Evolutionary conservation across 2,329 filamentous ascomycete species (phyloP).

Genomic region (Plenodomus biglobosus): DNA sequence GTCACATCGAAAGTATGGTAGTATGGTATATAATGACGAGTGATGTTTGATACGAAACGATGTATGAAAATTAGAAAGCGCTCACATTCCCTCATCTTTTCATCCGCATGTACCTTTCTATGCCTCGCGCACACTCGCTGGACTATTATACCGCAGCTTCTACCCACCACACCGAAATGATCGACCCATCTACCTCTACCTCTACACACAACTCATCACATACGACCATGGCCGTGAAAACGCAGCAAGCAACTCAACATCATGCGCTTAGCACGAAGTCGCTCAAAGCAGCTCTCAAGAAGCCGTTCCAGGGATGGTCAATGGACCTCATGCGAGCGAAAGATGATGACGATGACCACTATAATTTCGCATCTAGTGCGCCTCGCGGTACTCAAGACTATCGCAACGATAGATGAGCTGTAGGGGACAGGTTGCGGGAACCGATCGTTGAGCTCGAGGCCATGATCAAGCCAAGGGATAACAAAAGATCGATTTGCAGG

Average conservation of each 20-base stretch:
- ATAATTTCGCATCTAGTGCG: conserved; percentile 37
- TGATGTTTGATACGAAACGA: neutral
- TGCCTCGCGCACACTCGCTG: neutral
- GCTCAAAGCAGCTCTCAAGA: conserved; percentile 30
- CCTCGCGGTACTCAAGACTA: conserved; percentile 18
- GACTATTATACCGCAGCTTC: neutral
- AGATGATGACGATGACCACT: conserved; percentile 40
- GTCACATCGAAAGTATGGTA: neutral
- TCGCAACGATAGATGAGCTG: conserved; percentile 3
- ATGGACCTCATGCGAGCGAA: conserved; percentile 37
- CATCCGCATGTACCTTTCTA: neutral
- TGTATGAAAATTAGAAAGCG: neutral
- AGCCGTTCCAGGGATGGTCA: conserved; percentile 41
- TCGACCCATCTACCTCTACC: neutral
- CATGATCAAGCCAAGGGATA: neutral
- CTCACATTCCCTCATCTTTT: neutral
- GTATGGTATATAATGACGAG: neutral
- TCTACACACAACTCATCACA: conserved; percentile 9
- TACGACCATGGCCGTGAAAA: neutral
- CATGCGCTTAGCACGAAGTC: conserved; percentile 11
- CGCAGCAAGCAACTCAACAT: conserved; percentile 2
- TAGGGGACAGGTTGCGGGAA: neutral
- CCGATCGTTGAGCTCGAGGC: neutral
- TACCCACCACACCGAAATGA: neutral
- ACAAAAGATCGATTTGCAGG: too few relatives aligned